Evolutionary conservation across 176 grass and related monocot species (phyloP).

Genomic region (barley (Hordeum vulgare)): DNA sequence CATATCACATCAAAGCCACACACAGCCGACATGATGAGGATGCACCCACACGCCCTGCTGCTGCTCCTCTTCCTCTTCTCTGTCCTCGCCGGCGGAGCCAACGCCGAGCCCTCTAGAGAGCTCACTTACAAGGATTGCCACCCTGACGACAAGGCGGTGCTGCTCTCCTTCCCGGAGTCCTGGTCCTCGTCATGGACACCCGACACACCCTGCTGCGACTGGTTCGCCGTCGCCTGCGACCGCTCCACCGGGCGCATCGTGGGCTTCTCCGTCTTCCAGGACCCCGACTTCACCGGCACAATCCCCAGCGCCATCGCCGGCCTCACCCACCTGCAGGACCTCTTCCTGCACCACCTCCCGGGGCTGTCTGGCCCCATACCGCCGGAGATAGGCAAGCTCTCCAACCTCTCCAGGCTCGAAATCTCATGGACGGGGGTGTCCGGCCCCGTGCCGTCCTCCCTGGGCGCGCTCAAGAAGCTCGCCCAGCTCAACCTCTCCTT

Average conservation of each 20-base stretch:
- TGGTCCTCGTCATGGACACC: background rate
- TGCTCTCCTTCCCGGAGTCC: background rate
- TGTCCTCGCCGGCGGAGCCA: background rate
- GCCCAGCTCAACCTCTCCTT: background rate
- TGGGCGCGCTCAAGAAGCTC: background rate
- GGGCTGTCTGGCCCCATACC: background rate
- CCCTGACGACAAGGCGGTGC: background rate
- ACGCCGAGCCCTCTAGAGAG: background rate
- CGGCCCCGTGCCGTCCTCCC: background rate
- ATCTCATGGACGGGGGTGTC: background rate
- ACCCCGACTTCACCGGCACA: conserved; percentile 21
- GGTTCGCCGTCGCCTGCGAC: conserved; percentile 38
- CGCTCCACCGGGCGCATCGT: conserved; percentile 16
- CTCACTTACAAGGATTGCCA: background rate
- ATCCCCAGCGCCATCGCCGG: conserved; percentile 29
- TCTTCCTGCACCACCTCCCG: conserved; percentile 31
- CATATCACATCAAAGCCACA: background rate
- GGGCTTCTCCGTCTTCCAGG: conserved; percentile 31
- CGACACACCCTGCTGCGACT: conserved; percentile 35
- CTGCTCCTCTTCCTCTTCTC: background rate
- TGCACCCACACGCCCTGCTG: background rate
- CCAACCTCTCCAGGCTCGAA: background rate
- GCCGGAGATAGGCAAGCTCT: background rate
- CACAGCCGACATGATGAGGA: background rate
- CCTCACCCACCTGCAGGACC: conserved; percentile 22